Conservation (phyloP, 2,329 filamentous ascomycete genomes). For the Apiospora aurea region DNA sequence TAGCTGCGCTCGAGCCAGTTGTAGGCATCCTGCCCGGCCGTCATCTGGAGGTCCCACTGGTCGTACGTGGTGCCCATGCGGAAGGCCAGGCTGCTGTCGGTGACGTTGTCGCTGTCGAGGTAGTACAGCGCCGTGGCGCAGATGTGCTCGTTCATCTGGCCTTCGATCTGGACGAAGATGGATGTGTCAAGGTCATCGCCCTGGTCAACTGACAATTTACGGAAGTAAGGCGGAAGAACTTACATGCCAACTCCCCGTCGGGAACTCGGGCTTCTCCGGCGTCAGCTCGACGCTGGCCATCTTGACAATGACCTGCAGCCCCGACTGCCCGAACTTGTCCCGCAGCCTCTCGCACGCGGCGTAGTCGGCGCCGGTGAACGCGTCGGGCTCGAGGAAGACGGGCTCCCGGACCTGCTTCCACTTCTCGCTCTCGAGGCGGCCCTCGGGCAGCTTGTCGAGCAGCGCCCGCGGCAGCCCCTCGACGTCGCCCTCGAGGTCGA, state of each 20-base stretch:
- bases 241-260: conserved; percentile 56
- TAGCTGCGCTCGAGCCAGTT: conserved; percentile 23
- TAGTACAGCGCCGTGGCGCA: conserved; percentile 34
- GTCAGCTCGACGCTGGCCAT: conserved; percentile 65
- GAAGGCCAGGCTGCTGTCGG: conserved; percentile 60
- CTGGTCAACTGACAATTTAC: too few relatives aligned
- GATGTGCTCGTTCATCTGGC: conserved; percentile 34
- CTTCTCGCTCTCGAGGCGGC: background rate
- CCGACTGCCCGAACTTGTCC: background rate
- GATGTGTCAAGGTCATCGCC: too few relatives aligned
- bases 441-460: background rate
- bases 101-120: conserved; percentile 51
- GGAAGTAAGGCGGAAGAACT: conserved; percentile 17
- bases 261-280: conserved; percentile 59
- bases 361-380: background rate
- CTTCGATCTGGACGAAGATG: conserved; percentile 27
- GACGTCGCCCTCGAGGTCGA: background rate
- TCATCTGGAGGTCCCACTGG: background rate
- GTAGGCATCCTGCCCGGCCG: conserved; percentile 26
- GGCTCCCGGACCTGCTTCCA: conserved; percentile 28
- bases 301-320: conserved; percentile 61
- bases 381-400: conserved; percentile 32
- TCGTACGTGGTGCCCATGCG: conserved; percentile 41
- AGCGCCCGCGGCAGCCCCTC: background rate
- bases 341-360: background rate